Evolutionary conservation across 2,329 filamentous ascomycete species (phyloP), one percentile per base, ranked within the genome.

Genomic region (Monosporascus sp.): DNA sequence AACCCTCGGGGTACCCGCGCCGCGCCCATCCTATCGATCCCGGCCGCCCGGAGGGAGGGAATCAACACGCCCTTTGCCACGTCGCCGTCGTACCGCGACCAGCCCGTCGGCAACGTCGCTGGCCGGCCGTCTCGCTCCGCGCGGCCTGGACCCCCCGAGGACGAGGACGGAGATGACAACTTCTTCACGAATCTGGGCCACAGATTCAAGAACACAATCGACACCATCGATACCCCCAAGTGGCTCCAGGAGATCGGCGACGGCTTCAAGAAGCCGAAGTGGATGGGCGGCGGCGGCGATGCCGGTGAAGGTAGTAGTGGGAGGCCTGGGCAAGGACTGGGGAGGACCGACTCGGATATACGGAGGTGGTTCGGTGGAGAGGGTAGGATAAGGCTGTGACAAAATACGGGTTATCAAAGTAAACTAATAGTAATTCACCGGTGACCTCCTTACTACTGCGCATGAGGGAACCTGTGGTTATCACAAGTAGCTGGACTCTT

Each of bases 141-240:
- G 17, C 38, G 17, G 17, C 38, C 38, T 20, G 17, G 38, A 70
- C 43, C 54, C 63, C 36, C 79, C 20, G 79, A 82, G 0, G 79
- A 80, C 7, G 80, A 82, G n/a, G 78, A 82, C 1, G 86, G 89
- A 35, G 85, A 91, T 15, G 89, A 90, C 51, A 90, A 86, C 59
- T 90, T 96, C 69, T 91, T 97, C 65, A 82, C 89, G 60, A 86
- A 87, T 36, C 84, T 97, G 56, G 85, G 89, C 0, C 89, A 95
- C 66, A 81, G 93, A 37, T 86, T 99, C 62, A 89, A 86, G 71
- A 99, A 99, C 65, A 97, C 94, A 0, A 83, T 97, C 50, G 93
- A 97, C 56, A 88, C 85, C 0, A 80, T 90, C 2, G 87, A 91
- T 50, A 80, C 86, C 31, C 93, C 94, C 0, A 85, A 85, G 58